Percentiles rank a stretch among this genome's conserved stretches.
phyloP scores from a whole-genome alignment of 176 grass and related monocot genomes.

The Triticum timopheevii region DNA sequence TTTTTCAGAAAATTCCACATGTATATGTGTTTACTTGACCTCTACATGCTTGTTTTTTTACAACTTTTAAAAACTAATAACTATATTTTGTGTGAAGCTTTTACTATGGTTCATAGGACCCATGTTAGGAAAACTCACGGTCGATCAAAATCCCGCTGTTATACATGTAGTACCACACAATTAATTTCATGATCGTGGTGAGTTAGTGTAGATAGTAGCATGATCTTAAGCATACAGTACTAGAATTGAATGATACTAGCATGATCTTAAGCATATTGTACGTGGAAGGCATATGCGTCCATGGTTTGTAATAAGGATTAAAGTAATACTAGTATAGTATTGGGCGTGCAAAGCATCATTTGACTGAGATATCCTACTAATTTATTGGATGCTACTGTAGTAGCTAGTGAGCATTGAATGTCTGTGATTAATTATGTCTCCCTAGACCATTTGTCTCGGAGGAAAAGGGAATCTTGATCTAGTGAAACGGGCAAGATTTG shows the following conservation, averaged over 20 bases:
- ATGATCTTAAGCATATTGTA: background rate
- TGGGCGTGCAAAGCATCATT: slow-evolving; percentile 12
- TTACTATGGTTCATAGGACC: background rate
- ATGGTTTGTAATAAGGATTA: background rate
- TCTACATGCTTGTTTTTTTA: background rate
- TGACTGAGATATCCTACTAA: slow-evolving; percentile 9
- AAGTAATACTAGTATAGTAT: background rate
- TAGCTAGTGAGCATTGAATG: slow-evolving; percentile 29
- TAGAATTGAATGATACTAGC: background rate
- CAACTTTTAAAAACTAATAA: background rate
- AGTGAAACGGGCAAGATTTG: slow-evolving; percentile 20
- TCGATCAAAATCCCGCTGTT: no score
- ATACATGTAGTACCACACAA: no score
- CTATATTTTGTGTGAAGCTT: background rate
- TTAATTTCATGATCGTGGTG: background rate
- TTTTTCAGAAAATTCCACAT: background rate
- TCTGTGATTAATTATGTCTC: background rate
- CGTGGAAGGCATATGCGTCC: background rate
- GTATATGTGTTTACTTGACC: background rate
- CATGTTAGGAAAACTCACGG: background rate
- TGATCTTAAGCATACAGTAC: background rate
- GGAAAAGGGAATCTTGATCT: slow-evolving; percentile 44
- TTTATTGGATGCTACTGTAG: background rate
- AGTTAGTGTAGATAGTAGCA: background rate
- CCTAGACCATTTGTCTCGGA: slow-evolving; percentile 27